These are phyloP conservation scores for Claviceps humidiphila DNA, from an alignment of 2,329 filamentous ascomycete species.

Conservation along the genomic window DNA sequence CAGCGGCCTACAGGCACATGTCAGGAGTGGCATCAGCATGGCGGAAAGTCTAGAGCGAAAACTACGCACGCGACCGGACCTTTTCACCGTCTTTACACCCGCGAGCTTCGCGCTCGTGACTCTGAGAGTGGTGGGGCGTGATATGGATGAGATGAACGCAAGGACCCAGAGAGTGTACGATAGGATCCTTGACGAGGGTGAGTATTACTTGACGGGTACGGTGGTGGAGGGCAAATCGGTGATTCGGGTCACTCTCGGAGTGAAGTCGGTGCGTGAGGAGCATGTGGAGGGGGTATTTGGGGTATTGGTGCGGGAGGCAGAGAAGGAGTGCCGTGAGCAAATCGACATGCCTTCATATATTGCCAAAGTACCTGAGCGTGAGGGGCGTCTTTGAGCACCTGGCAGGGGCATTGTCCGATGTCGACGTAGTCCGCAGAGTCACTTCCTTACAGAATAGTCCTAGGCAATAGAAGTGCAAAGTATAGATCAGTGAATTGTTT, in stretches of 20 bases:
- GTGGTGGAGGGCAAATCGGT: constrained; percentile 61
- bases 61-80: constrained; percentile 44
- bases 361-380: too few relatives aligned
- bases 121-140: constrained; percentile 42
- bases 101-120: constrained; percentile 72
- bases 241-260: constrained; percentile 66
- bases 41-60: constrained; percentile 58
- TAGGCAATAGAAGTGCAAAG: too few relatives aligned
- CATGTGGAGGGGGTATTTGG: constrained; percentile 64
- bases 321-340: constrained; percentile 27
- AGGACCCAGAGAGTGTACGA: constrained; percentile 67
- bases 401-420: too few relatives aligned
- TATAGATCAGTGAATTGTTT: too few relatives aligned
- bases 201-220: constrained; percentile 72
- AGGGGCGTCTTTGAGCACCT: too few relatives aligned
- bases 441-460: too few relatives aligned
- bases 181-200: constrained; percentile 55
- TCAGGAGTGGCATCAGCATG: constrained; percentile 53
- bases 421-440: too few relatives aligned
- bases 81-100: constrained; percentile 63
- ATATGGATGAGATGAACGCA: constrained; percentile 44
- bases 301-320: constrained; percentile 51
- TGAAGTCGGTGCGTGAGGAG: constrained; percentile 55
- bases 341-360: too few relatives aligned
- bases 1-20: constrained; percentile 58